A percentile compares a stretch with the other conserved stretches of the same genome.
phyloP scores from a whole-genome alignment of 176 grass and related monocot genomes.

The Hsuehochloa calcarea region DNA sequence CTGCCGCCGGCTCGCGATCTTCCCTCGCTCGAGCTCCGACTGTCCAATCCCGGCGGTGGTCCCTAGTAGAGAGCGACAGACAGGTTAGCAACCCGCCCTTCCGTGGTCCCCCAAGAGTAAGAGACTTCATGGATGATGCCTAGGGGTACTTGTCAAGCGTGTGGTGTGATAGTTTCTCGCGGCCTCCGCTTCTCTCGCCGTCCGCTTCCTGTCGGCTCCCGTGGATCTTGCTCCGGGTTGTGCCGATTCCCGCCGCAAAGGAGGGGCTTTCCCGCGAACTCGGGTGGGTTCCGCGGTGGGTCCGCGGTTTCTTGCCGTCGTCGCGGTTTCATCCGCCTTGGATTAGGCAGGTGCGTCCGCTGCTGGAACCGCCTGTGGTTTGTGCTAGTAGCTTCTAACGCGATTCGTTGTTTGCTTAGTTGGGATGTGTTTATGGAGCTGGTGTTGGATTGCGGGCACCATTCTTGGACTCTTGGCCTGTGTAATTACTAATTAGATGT shows the following conservation, averaged over 20 bases:
- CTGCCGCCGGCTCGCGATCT: too few relatives aligned
- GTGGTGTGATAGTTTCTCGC: not conserved
- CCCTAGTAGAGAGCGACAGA: too few relatives aligned
- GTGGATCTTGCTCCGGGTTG: slow-evolving; percentile 33
- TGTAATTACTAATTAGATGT: too few relatives aligned
- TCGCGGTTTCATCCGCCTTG: not conserved
- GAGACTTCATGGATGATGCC: too few relatives aligned
- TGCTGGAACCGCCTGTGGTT: too few relatives aligned
- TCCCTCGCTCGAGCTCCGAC: too few relatives aligned
- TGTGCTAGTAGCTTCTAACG: not conserved
- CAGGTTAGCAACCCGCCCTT: too few relatives aligned
- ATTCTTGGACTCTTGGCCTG: too few relatives aligned
- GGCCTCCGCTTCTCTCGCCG: not conserved
- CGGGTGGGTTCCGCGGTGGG: not conserved
- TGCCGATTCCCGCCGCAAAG: not conserved
- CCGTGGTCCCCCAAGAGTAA: too few relatives aligned
- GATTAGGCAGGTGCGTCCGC: slow-evolving; percentile 7
- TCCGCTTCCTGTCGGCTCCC: not conserved
- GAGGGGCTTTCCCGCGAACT: not conserved
- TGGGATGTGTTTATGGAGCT: not conserved
- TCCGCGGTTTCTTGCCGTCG: not conserved
- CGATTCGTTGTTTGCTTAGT: not conserved
- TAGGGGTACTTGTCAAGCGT: too few relatives aligned
- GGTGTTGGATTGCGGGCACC: not conserved
- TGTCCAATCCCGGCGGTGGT: too few relatives aligned